Conservation (phyloP, 2,329 filamentous ascomycete genomes). For the Aspergillus sp. region DNA sequence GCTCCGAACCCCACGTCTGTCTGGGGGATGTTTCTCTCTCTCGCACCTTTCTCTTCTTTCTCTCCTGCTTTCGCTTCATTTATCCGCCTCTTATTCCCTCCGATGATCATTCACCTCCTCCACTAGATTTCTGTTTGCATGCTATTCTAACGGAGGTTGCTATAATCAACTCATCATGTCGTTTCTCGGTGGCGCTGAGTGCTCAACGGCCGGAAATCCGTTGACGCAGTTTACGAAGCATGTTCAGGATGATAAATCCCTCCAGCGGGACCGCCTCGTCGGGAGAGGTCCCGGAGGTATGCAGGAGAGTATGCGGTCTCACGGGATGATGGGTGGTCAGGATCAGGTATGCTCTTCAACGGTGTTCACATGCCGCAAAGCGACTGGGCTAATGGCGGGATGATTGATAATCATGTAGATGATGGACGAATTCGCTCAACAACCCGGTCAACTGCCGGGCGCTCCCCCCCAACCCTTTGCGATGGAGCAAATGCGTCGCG, state of each 20-base stretch:
- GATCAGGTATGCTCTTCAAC: slow-evolving; percentile 58
- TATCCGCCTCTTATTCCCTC: background rate
- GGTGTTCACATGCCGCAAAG: background rate
- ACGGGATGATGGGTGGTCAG: slow-evolving; percentile 65
- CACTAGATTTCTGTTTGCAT: background rate
- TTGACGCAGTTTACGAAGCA: slow-evolving; percentile 97
- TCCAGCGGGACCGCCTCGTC: slow-evolving; percentile 85
- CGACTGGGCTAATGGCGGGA: slow-evolving; percentile 17
- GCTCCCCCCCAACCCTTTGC: slow-evolving; percentile 57
- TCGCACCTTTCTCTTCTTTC: background rate
- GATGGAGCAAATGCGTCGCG: slow-evolving; percentile 65
- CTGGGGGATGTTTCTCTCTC: slow-evolving; percentile 8
- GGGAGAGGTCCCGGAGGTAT: slow-evolving; percentile 69
- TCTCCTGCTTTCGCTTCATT: slow-evolving; percentile 1
- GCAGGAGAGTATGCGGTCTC: slow-evolving; percentile 74
- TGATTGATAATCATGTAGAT: slow-evolving; percentile 54
- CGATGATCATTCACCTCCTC: background rate
- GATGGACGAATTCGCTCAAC: slow-evolving; percentile 90
- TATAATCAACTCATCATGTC: slow-evolving; percentile 63
- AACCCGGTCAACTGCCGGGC: slow-evolving; percentile 61
- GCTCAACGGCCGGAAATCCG: slow-evolving; percentile 92
- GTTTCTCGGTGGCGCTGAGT: slow-evolving; percentile 92
- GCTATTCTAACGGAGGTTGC: background rate
- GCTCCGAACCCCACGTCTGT: slow-evolving; percentile 23
- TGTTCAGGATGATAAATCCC: slow-evolving; percentile 89